Conservation (phyloP, 768 basidiomycete genomes). For the Podaxis sp. region DNA sequence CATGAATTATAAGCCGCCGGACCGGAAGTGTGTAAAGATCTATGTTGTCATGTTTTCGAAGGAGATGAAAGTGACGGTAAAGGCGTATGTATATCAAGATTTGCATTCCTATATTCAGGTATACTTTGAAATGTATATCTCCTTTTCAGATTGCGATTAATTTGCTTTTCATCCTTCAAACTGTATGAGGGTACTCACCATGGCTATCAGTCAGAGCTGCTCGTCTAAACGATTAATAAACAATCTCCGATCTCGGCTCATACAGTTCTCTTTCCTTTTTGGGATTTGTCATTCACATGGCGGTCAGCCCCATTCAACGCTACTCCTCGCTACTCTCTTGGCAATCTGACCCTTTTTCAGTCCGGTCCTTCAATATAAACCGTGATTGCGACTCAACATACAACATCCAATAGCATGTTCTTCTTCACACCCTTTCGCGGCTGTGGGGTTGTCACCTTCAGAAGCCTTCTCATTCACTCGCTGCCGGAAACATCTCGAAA, state of each 20-base stretch:
- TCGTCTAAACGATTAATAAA: background rate
- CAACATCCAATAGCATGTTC: too few species aligned
- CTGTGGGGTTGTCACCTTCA: too few species aligned
- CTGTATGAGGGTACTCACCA: background rate
- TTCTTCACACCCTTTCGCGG: too few species aligned
- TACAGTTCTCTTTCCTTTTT: background rate
- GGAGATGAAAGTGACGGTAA: background rate
- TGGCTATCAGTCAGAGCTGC: background rate
- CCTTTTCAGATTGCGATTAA: background rate
- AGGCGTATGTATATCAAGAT: background rate
- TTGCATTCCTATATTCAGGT: background rate
- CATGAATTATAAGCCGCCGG: background rate
- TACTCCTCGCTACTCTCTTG: background rate
- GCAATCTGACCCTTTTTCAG: background rate
- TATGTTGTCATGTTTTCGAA: background rate
- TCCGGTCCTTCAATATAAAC: background rate
- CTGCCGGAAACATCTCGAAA: background rate
- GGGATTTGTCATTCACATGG: constrained; percentile 2
- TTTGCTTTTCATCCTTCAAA: background rate
- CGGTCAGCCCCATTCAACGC: background rate
- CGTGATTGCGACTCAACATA: too few species aligned
- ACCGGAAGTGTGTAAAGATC: background rate
- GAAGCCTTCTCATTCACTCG: background rate
- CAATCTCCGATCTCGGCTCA: background rate
- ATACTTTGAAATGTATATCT: background rate